A percentile compares a stretch with the other conserved stretches of the same genome.
Conservation (phyloP, 495 filamentous ascomycete species). For the Talaromyces thailandensis region DNA sequence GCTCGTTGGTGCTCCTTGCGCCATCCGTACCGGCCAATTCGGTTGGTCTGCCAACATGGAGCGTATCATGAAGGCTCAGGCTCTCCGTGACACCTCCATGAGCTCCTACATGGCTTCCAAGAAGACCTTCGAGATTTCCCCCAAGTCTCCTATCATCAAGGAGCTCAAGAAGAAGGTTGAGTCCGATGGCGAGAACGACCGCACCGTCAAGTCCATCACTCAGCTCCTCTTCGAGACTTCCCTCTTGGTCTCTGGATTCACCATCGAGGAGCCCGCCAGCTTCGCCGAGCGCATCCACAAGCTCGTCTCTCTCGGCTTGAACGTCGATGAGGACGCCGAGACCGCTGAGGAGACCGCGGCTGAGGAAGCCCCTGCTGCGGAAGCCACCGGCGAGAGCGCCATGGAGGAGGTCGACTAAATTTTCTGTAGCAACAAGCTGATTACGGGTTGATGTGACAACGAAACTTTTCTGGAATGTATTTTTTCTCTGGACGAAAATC, state of each 20-base stretch:
- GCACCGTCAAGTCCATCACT: slow-evolving; percentile 96
- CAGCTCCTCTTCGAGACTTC: slow-evolving; percentile 98
- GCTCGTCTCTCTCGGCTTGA: slow-evolving; percentile 91
- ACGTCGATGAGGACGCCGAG: slow-evolving; percentile 88
- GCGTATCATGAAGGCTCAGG: slow-evolving; percentile 99
- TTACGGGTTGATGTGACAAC: slow-evolving; percentile 5
- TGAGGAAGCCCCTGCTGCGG: slow-evolving; percentile 50
- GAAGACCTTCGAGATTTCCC: slow-evolving; percentile 99
- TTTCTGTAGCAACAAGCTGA: neutral
- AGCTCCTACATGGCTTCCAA: slow-evolving; percentile 99
- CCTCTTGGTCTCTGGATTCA: slow-evolving; percentile 96
- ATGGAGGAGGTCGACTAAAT: slow-evolving; percentile 69
- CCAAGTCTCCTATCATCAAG: slow-evolving; percentile 93
- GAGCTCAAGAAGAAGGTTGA: slow-evolving; percentile 99
- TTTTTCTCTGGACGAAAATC: slow-evolving; percentile 4
- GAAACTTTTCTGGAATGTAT: slow-evolving; percentile 7
- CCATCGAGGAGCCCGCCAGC: slow-evolving; percentile 94
- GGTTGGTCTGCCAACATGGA: slow-evolving; percentile 99
- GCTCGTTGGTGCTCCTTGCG: slow-evolving; percentile 89
- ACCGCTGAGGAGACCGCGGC: slow-evolving; percentile 53
- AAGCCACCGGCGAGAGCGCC: slow-evolving; percentile 52
- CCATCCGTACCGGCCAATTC: slow-evolving; percentile 99
- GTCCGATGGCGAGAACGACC: slow-evolving; percentile 92
- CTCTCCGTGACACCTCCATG: slow-evolving; percentile 99
- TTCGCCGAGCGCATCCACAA: slow-evolving; percentile 99